Base-by-base conservation (phyloP, 352 stramenopile species). In the Phytopythium mirpurense region DNA sequence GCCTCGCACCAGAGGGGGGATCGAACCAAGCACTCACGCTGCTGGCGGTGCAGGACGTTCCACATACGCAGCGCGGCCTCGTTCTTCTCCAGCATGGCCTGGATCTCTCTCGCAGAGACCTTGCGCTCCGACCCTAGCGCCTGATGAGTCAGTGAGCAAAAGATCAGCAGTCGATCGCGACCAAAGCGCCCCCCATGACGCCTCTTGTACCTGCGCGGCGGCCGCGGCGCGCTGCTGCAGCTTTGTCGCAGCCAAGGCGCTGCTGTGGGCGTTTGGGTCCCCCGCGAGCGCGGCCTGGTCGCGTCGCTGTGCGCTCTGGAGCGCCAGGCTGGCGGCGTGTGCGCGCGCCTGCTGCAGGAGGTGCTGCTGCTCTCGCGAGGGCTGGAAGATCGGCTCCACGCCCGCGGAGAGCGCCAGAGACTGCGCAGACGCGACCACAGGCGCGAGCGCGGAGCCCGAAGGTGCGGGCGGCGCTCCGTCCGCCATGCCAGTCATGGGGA, bases 81-180 rank as follows among this genome's bases (percentile, higher is more conserved):
- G 57, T 93, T 93, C 63, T 91, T 91, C 56, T 93, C 81, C n/a
- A 93, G 69, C 78, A 92, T 88, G 37, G 63, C 60, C 54, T 93
- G 81, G 9, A 93, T 88, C 53, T 93, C 83, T 14, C 56, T 65
- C 23, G 70, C 70, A 19, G 78, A 78, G 7, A 82, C 38, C 43
- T 81, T 82, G 24, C 78, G 72, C 52, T 86, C 73, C 15, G 71
- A 58, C 19, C 58, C 41, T 15, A 83, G 45, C 42, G 78, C 61
- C 41, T 72, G 29, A 27, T 24, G 18, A 21, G 45, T 47, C 66
- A 18, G n/a, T 12, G 56, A 45, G 26, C 14, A 34, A 10, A 57
- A 15, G 52, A 47, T 26, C 19, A 51, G 14, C 12, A 35, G 7
- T 8, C 18, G 18, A 43, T 24, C 19, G 10, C 24, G n/a, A 7